These are phyloP conservation scores for Phialophora tarda DNA, from an alignment of 2,329 filamentous ascomycete species.

Conservation along the genomic window DNA sequence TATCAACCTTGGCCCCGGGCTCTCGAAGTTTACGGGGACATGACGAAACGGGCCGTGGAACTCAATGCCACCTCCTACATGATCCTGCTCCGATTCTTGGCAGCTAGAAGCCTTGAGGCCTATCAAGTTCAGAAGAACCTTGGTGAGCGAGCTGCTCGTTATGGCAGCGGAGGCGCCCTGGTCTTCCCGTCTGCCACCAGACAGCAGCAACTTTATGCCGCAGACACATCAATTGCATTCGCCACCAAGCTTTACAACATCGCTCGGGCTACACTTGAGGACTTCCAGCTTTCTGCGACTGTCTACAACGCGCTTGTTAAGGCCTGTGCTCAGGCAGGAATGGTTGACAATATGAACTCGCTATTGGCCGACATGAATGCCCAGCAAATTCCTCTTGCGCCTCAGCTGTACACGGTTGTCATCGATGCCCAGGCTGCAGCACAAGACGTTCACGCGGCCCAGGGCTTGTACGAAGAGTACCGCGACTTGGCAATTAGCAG, in stretches of 20 bases:
- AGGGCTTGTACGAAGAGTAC: conserved; percentile 96
- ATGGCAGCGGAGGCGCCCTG: conserved; percentile 85
- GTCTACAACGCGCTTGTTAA: conserved; percentile 85
- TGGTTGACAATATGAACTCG: conserved; percentile 84
- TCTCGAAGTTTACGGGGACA: conserved; percentile 93
- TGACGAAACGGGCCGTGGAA: conserved; percentile 82
- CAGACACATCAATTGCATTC: conserved; percentile 84
- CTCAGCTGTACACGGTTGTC: conserved; percentile 87
- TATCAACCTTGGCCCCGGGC: conserved; percentile 88
- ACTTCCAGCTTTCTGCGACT: conserved; percentile 73
- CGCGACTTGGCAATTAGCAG: conserved; percentile 74
- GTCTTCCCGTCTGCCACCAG: conserved; percentile 87
- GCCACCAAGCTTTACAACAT: conserved; percentile 85
- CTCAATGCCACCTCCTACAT: conserved; percentile 87
- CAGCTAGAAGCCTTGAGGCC: conserved; percentile 79
- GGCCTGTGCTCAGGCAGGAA: conserved; percentile 81
- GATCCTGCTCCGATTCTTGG: conserved; percentile 81
- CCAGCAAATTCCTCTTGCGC: conserved; percentile 73
- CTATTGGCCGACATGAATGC: conserved; percentile 92
- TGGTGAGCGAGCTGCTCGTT: conserved; percentile 81
- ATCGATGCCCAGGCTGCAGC: conserved; percentile 87
- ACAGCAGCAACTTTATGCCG: conserved; percentile 81
- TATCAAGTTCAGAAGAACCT: conserved; percentile 72
- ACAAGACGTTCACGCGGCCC: conserved; percentile 82
- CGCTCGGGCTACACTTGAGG: conserved; percentile 66